A percentile compares a stretch with the other conserved stretches of the same genome.
Evolutionary conservation across 2,329 filamentous ascomycete species (phyloP).

Genomic region (Fusarium coicis): DNA sequence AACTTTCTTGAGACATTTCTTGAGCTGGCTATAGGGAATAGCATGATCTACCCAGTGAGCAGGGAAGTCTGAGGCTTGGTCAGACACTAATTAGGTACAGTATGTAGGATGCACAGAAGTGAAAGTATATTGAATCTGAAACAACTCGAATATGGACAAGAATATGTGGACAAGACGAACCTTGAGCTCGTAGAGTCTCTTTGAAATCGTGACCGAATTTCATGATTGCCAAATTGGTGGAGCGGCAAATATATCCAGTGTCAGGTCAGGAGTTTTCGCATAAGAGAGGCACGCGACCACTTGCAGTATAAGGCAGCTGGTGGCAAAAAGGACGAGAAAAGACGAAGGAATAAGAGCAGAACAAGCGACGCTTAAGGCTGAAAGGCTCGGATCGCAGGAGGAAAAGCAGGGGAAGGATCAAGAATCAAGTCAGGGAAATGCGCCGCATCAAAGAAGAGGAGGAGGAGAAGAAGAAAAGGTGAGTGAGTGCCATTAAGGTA

Average conservation of each 20-base stretch:
- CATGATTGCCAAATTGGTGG: slow-evolving; percentile 61
- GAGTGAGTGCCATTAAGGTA: neutral
- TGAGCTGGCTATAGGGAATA: slow-evolving; percentile 85
- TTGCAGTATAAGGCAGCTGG: slow-evolving; percentile 27
- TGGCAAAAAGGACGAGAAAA: slow-evolving; percentile 18
- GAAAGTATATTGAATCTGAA: neutral
- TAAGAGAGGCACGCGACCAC: slow-evolving; percentile 37
- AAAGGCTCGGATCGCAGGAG: neutral
- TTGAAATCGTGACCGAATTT: slow-evolving; percentile 88
- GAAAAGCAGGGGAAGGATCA: neutral
- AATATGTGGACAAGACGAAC: slow-evolving; percentile 43
- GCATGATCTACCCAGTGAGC: slow-evolving; percentile 77
- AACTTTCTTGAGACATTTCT: slow-evolving; percentile 89
- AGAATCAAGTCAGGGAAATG: slow-evolving; percentile 26
- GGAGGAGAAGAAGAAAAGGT: neutral
- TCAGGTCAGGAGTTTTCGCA: slow-evolving; percentile 15
- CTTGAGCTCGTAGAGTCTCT: slow-evolving; percentile 72
- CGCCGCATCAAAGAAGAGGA: slow-evolving; percentile 12
- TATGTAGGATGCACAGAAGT: neutral
- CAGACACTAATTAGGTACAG: neutral
- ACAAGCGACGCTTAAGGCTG: slow-evolving; percentile 6
- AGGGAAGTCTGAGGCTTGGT: slow-evolving; percentile 69
- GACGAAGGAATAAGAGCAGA: neutral
- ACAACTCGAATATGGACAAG: neutral
- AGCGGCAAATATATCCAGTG: slow-evolving; percentile 4